Percentiles rank a stretch among this genome's conserved stretches.
These are phyloP conservation scores for Vicia sativa DNA, from an alignment of 306 rosid genomes.

Conservation along the genomic window DNA sequence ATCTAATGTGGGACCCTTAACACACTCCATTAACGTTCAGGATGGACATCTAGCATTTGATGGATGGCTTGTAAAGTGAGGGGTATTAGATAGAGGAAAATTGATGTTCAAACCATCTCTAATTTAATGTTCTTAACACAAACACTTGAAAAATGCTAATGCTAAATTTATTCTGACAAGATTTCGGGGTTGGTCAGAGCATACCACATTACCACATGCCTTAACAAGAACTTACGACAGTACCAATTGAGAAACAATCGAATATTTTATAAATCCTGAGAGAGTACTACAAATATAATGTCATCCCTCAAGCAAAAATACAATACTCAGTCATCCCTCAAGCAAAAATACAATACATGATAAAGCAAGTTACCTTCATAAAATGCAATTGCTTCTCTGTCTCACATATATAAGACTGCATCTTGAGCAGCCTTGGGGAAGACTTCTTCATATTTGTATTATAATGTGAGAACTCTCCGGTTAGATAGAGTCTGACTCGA, in stretches of 20 bases:
- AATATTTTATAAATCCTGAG: background rate
- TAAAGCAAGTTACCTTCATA: slow-evolving; percentile 62
- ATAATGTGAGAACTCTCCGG: slow-evolving; percentile 61
- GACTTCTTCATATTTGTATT: slow-evolving; percentile 48
- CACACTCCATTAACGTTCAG: too few relatives aligned
- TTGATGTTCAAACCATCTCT: too few relatives aligned
- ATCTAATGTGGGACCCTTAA: too few relatives aligned
- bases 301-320: slow-evolving; percentile 16
- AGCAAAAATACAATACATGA: slow-evolving; percentile 24
- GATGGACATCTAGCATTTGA: too few relatives aligned
- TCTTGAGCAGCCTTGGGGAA: slow-evolving; percentile 61
- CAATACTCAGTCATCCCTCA: background rate
- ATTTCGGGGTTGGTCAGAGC: background rate
- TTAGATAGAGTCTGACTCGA: slow-evolving; percentile 72
- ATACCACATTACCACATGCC: slow-evolving; percentile 1
- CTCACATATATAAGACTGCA: slow-evolving; percentile 59
- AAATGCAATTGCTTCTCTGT: slow-evolving; percentile 59
- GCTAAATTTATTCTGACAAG: background rate
- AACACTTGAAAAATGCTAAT: background rate
- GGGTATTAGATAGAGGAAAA: too few relatives aligned
- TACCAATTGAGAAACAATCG: background rate
- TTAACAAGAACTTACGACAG: background rate
- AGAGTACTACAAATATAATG: background rate
- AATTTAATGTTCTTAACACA: too few relatives aligned
- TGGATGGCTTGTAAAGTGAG: too few relatives aligned